phyloP scores from a whole-genome alignment of 2,329 filamentous ascomycete genomes.

The Trichocomaceae sp. region DNA sequence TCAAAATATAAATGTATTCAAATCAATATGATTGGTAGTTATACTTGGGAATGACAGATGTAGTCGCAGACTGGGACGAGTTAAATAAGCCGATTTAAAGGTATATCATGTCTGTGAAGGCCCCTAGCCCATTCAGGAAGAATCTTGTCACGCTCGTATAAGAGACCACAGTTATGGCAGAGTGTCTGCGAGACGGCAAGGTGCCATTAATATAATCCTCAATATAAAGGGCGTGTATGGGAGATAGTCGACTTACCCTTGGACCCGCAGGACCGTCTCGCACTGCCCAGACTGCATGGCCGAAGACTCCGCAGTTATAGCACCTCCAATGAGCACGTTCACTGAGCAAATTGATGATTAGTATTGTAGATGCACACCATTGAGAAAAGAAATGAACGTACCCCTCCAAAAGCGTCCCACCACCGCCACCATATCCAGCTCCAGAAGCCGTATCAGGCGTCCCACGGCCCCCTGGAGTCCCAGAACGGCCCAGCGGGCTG shows the following conservation, averaged over 20 bases:
- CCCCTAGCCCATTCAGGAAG: conserved; percentile 71
- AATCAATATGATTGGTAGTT: not conserved
- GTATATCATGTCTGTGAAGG: conserved; percentile 51
- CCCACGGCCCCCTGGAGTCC: conserved; percentile 63
- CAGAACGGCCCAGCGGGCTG: conserved; percentile 65
- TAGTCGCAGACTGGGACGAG: not conserved
- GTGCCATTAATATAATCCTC: conserved; percentile 9
- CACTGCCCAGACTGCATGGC: conserved; percentile 88
- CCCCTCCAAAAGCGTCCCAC: conserved; percentile 60
- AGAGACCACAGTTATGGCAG: conserved; percentile 85
- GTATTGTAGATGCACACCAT: not conserved
- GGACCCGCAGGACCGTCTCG: conserved; percentile 80
- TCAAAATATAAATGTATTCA: not conserved
- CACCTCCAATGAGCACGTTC: conserved; percentile 85
- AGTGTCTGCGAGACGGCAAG: conserved; percentile 58
- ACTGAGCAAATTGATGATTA: conserved; percentile 26
- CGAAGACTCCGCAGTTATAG: conserved; percentile 79
- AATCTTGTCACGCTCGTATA: conserved; percentile 80
- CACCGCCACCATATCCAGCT: conserved; percentile 63
- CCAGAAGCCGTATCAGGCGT: conserved; percentile 64
- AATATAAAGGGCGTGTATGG: not conserved
- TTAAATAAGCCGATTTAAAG: conserved; percentile 25
- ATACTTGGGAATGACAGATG: not conserved
- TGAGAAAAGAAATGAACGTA: conserved; percentile 17
- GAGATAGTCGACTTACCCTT: conserved; percentile 54